Evolutionary conservation across 257 asterid genomes (phyloP), one percentile per base, ranked within the genome.

Genomic region (Primulina eburnea): DNA sequence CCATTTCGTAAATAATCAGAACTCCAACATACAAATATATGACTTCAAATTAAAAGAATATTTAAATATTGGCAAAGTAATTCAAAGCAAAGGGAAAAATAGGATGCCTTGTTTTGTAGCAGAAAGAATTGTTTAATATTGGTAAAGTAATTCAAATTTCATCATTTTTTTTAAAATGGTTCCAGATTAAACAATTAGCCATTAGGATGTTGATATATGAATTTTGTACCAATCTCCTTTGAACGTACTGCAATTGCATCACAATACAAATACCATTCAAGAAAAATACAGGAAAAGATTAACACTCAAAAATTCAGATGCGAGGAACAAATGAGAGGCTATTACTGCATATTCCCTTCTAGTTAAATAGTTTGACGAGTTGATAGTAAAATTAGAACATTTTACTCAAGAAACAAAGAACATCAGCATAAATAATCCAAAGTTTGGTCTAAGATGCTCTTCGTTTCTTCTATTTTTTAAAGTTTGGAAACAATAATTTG

Each of bases 391-490:
- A 32, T 24, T 5, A 9, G 26, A 18, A 12, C 5, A 26, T 4
- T 16, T 5, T 60, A 61, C 8, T n/a, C 6, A n/a, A 32, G 6
- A 12, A 65, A 26, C 38, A 7, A 56, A 21, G 16, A 28, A 52
- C 4, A 57, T 12, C 33, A 33, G 30, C 18, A 37, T 9, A 64
- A 43, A 16, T 0, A 62, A 38, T 38, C 29, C 50, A 10, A 38
- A 38, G 50, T 38, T 35, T 5, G 7, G 17, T 3, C 78, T 75
- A 80, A n/a, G n/a, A 77, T 6, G 76, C 74, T 74, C 71, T 80
- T 75, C 69, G 89, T 76, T 72, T 90, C 85, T 88, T 28, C 1
- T 28, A 1, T 28, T 28, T 28, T 28, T 28, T 28, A 28, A 28
- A 21, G 24, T 21, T 21, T 28, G 3, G 3, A 28, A 33, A 33